Conservation (phyloP, 1,284 basidiomycete species). For the Cutaneotrichosporon mucoides region DNA sequence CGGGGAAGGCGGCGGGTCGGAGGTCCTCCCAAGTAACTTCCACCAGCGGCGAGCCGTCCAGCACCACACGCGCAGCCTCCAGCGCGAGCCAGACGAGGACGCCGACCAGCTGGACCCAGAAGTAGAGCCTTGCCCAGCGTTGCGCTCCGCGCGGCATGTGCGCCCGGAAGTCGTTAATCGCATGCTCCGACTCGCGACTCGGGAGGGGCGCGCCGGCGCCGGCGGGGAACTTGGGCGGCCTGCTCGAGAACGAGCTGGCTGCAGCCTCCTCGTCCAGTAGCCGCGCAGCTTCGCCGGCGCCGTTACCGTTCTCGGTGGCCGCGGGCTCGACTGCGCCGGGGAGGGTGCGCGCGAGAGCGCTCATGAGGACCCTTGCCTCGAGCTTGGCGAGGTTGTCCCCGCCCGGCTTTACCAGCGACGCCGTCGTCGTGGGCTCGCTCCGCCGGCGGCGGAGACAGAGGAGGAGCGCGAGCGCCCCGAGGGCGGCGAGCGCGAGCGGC, state of each 20-base stretch:
- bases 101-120: slow-evolving; percentile 26
- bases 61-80: slow-evolving; percentile 17
- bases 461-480: slow-evolving; percentile 21
- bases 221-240: neutral
- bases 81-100: slow-evolving; percentile 25
- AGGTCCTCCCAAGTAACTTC: slow-evolving; percentile 10
- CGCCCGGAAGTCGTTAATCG: slow-evolving; percentile 30
- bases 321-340: neutral
- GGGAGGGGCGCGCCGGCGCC: neutral
- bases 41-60: neutral
- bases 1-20: slow-evolving; percentile 33
- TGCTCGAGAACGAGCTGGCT: too few relatives aligned
- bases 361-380: slow-evolving; percentile 41
- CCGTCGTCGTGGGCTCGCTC: neutral
- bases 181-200: slow-evolving; percentile 25
- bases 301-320: too few relatives aligned
- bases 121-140: slow-evolving; percentile 25
- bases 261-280: neutral
- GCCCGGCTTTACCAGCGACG: slow-evolving; percentile 24
- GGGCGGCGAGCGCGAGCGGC: slow-evolving; percentile 33
- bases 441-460: neutral
- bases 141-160: slow-evolving; percentile 9
- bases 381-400: slow-evolving; percentile 34
- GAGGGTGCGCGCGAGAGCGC: slow-evolving; percentile 24
- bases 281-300: too few relatives aligned